These are phyloP conservation scores for Metschnikowia cerradonensis DNA, from an alignment of 805 yeast species.

Conservation along the genomic window DNA sequence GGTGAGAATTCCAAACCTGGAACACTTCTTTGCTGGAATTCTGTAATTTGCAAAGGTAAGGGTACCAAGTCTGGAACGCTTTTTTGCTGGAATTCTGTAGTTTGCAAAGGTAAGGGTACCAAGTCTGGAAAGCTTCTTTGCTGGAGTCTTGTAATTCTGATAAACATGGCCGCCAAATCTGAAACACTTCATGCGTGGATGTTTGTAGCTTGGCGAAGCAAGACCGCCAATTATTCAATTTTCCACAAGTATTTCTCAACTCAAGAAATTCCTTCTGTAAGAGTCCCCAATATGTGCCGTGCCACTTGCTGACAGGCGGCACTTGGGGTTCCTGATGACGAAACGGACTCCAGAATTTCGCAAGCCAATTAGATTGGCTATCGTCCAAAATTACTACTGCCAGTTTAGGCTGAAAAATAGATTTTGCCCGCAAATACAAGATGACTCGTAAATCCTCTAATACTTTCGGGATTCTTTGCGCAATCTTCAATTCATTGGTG, in stretches of 20 bases:
- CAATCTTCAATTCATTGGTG: background rate
- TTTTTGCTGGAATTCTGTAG: background rate
- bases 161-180: background rate
- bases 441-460: background rate
- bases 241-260: background rate
- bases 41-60: no score
- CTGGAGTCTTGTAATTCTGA: background rate
- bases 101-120: no score
- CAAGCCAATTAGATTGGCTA: background rate
- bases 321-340: background rate
- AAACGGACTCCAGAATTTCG: background rate
- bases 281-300: background rate
- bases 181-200: background rate
- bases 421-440: background rate
- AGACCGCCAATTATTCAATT: background rate
- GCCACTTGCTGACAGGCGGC: background rate
- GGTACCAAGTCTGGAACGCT: no score
- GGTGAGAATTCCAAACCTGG: background rate
- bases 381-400: background rate
- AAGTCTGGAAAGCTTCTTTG: no score
- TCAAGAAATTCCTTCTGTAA: background rate
- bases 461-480: background rate
- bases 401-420: background rate
- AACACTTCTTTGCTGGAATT: no score
- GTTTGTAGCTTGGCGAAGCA: background rate